Percentiles rank a stretch among this genome's conserved stretches.
These are phyloP conservation scores for Plasmodium cynomolgi DNA, from an alignment of 169 alveolate genomes.

Conservation along the genomic window DNA sequence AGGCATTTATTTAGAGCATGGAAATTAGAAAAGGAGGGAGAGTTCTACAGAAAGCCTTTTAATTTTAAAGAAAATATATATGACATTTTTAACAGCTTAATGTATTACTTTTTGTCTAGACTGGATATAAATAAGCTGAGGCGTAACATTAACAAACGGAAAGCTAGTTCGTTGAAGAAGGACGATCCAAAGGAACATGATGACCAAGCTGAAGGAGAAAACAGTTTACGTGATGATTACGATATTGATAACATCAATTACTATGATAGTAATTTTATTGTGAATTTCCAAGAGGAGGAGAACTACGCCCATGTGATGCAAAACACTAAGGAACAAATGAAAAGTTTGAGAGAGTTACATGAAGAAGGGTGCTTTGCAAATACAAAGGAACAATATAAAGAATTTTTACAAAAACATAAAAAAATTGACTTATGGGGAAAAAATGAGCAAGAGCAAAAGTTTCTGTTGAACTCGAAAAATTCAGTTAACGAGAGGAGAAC, in stretches of 20 bases:
- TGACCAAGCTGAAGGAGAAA: background rate
- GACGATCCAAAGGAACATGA: constrained; percentile 9
- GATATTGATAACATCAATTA: background rate
- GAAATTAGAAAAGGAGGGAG: constrained; percentile 76
- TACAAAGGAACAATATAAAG: constrained; percentile 80
- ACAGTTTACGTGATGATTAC: background rate
- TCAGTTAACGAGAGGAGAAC: constrained; percentile 40
- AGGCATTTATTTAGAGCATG: constrained; percentile 84
- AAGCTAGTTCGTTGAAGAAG: constrained; percentile 32
- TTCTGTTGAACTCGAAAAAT: constrained; percentile 52
- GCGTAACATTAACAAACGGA: constrained; percentile 56
- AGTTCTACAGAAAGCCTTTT: constrained; percentile 78
- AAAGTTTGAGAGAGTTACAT: constrained; percentile 86
- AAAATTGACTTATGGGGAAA: constrained; percentile 86
- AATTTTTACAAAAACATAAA: constrained; percentile 79
- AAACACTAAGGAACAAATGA: constrained; percentile 18
- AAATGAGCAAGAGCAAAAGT: constrained; percentile 82
- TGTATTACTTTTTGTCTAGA: constrained; percentile 79
- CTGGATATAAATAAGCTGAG: constrained; percentile 77
- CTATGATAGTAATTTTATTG: background rate
- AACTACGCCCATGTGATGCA: constrained; percentile 12
- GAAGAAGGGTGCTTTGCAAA: constrained; percentile 85
- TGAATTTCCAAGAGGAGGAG: constrained; percentile 10
- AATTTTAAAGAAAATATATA: constrained; percentile 80
- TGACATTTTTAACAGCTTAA: constrained; percentile 76